Conservation (phyloP, 73 alveolate species). For the Tetrahymena elliotti region DNA sequence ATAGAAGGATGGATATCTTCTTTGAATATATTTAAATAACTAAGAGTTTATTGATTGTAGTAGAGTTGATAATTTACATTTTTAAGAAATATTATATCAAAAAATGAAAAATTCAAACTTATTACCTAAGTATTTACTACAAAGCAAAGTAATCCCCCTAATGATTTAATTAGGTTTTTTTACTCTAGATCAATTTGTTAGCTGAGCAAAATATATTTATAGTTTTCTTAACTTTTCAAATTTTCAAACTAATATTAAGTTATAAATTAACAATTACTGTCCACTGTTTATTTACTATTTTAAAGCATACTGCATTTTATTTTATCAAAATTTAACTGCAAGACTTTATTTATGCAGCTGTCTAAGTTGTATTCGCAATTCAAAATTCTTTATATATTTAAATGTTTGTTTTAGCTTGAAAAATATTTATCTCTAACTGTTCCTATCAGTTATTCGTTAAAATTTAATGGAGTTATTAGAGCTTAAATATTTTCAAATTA, state of each 20-base stretch:
- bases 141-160: not conserved
- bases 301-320: not conserved
- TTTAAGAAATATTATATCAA: not conserved
- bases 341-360: not conserved
- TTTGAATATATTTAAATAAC: not conserved
- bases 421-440: not conserved
- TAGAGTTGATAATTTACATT: not conserved
- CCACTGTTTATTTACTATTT: too few species aligned
- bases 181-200: not conserved
- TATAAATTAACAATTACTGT: not conserved
- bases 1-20: not conserved
- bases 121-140: not conserved
- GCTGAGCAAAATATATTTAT: not conserved
- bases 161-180: not conserved
- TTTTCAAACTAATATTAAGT: not conserved
- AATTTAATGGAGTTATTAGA: not conserved
- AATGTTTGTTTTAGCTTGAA: not conserved
- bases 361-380: not conserved
- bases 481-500: not conserved
- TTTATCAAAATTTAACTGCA: not conserved
- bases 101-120: not conserved
- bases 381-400: not conserved
- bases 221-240: not conserved
- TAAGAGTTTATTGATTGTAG: not conserved
- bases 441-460: not conserved